Base-by-base conservation (phyloP, 306 rosid genomes). In the Sicyos edulis region DNA sequence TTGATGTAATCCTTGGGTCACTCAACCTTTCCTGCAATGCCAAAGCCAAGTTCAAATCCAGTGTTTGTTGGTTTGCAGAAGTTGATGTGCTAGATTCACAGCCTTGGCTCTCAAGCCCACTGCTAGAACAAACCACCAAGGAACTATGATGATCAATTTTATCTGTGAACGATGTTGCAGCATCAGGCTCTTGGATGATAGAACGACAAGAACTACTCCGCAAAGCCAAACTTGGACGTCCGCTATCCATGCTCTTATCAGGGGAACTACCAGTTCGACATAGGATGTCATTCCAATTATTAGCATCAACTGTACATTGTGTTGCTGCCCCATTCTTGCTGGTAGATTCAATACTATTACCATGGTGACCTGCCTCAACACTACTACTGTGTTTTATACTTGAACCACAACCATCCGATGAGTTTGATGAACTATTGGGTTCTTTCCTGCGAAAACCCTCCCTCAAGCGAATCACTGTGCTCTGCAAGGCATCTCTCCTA, bases 371-470 rank as follows among this genome's bases (percentile, higher is more conserved):
- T 5, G 92, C 95, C 85, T 95, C 99, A 79, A 91, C 91, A 79
- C 97, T 95, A 77, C 99, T 89, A 78, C 99, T 95, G n/a, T 86
- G 92, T 78, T 95, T 95, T 87, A 95, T 85, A 79, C 99, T 95
- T 77, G 99, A 95, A 77, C 96, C 97, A 77, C 97, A 95, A 60
- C 97, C 97, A 78, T 95, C 99, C 9, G 99, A 95, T 65, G 95
- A 95, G 88, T 92, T 89, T 62, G 97, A 91, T 75, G 99, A 95
- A 84, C 99, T 84, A 74, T 91, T 95, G 45, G 89, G 99, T 76
- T 95, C 99, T 77, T 91, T 95, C 74, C 81, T 91, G 62, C 92
- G 99, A 58, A 95, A 95, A 6, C 99, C 99, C 89, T 95, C 96
- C 78, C 99, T 87, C 78, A 95, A 83, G 61, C 99, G 99, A 78